These are phyloP conservation scores for Aspergillus bridgeri DNA, from an alignment of 495 filamentous ascomycete genomes.

Conservation along the genomic window DNA sequence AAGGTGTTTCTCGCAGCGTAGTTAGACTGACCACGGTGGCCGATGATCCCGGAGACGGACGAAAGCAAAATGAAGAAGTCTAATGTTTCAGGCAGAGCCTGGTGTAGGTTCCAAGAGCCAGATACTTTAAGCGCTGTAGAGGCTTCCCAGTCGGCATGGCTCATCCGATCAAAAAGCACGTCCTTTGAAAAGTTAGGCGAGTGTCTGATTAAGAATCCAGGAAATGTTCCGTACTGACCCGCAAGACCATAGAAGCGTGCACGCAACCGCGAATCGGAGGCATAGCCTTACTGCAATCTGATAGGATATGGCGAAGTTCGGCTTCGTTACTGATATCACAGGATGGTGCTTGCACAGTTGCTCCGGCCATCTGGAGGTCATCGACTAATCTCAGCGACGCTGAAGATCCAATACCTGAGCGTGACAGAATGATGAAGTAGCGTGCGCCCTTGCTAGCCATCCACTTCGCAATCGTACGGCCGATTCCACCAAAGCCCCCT, in stretches of 20 bases:
- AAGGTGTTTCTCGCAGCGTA: constrained; percentile 53
- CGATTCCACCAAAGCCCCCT: constrained; percentile 62
- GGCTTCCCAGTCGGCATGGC: constrained; percentile 27
- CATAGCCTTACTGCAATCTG: constrained; percentile 10
- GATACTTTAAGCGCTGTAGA: constrained; percentile 38
- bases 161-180: constrained; percentile 40
- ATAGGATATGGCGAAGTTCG: constrained; percentile 18
- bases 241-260: constrained; percentile 39
- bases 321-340: constrained; percentile 27
- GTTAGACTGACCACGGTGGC: constrained; percentile 48
- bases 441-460: constrained; percentile 57
- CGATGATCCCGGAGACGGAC: constrained; percentile 45
- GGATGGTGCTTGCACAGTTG: constrained; percentile 11
- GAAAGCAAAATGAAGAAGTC: constrained; percentile 55
- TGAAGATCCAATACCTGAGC: constrained; percentile 20
- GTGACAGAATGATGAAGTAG: constrained; percentile 46
- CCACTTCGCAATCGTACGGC: constrained; percentile 54
- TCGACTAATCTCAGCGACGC: constrained; percentile 14
- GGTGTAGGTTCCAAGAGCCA: constrained; percentile 53
- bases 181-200: constrained; percentile 23
- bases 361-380: constrained; percentile 9
- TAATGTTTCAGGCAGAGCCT: constrained; percentile 31
- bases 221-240: too few species aligned
- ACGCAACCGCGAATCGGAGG: constrained; percentile 34
- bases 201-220: too few species aligned